A percentile compares a stretch with the other conserved stretches of the same genome.
These are phyloP conservation scores for Hypsizygus marmoreus DNA, from an alignment of 768 basidiomycete genomes.

Conservation along the genomic window DNA sequence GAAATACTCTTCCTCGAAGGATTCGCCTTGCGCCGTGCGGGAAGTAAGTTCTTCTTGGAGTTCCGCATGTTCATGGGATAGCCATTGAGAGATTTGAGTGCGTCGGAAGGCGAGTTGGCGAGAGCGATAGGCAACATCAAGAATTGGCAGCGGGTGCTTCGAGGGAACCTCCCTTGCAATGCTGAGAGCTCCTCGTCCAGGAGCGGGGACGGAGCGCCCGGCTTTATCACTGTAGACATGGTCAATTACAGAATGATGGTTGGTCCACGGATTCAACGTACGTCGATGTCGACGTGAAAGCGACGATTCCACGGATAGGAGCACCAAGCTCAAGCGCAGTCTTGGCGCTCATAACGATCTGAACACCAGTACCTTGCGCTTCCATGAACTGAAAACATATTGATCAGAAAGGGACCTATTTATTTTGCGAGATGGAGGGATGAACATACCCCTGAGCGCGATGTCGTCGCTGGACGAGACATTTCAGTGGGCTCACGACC, in stretches of 20 bases:
- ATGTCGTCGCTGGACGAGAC: conserved; percentile 96
- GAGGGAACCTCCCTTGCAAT: conserved; percentile 85
- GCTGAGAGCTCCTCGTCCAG: conserved; percentile 89
- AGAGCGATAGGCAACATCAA: conserved; percentile 85
- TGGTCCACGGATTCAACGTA: conserved; percentile 39
- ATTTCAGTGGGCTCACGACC: conserved; percentile 99
- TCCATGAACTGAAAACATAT: conserved; percentile 81
- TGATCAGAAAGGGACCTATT: conserved; percentile 8
- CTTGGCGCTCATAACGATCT: conserved; percentile 95
- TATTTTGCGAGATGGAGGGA: conserved; percentile 8
- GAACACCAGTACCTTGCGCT: conserved; percentile 93
- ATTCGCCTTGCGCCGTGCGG: conserved; percentile 53
- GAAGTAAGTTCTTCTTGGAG: conserved; percentile 77
- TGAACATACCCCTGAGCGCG: conserved; percentile 82
- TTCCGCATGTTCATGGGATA: conserved; percentile 83
- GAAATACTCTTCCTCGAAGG: conserved; percentile 68
- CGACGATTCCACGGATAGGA: conserved; percentile 91
- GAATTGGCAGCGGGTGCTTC: conserved; percentile 75
- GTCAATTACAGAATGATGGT: background rate
- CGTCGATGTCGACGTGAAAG: conserved; percentile 96
- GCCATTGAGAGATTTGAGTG: conserved; percentile 93
- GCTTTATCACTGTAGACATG: conserved; percentile 81
- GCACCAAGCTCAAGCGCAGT: conserved; percentile 94
- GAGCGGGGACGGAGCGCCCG: conserved; percentile 96
- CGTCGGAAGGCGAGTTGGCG: conserved; percentile 97